A percentile compares a stretch with the other conserved stretches of the same genome.
Conservation (phyloP, 2,329 filamentous ascomycete species). For the Hypoxylon sp. region DNA sequence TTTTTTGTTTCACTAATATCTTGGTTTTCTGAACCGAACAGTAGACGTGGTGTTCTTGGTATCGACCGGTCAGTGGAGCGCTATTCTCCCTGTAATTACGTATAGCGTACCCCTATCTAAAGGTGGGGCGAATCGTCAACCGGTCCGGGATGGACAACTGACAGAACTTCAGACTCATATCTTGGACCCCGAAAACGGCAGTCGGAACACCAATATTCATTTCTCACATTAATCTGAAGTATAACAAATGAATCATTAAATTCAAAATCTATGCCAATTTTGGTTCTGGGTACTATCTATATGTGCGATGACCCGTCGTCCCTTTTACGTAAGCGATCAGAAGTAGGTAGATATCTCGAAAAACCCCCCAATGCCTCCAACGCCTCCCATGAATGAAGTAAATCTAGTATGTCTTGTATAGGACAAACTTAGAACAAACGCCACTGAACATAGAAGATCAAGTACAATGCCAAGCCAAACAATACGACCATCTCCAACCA, state of each 20-base stretch:
- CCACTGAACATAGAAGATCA: constrained; percentile 50
- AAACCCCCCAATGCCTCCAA: not conserved
- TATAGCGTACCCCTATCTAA: no score
- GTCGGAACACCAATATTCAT: not conserved
- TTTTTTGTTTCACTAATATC: not conserved
- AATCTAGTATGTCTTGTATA: not conserved
- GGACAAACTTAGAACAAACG: constrained; percentile 28
- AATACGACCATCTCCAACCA: constrained; percentile 44
- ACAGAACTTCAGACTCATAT: not conserved
- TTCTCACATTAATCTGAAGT: not conserved
- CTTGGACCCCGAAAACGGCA: not conserved
- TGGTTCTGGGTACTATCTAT: not conserved
- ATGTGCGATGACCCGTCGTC: not conserved
- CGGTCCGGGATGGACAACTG: no score
- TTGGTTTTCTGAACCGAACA: not conserved
- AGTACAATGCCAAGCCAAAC: constrained; percentile 53
- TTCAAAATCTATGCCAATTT: not conserved
- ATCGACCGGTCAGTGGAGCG: not conserved
- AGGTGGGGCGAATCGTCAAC: no score
- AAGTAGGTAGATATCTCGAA: not conserved
- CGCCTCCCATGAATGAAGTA: not conserved
- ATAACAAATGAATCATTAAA: not conserved
- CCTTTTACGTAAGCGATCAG: not conserved
- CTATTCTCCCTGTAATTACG: no score
- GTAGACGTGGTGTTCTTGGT: not conserved